Evolutionary conservation across 306 rosid genomes (phyloP), one percentile per base, ranked within the genome.

Genomic region (Medicago ruthenica): DNA sequence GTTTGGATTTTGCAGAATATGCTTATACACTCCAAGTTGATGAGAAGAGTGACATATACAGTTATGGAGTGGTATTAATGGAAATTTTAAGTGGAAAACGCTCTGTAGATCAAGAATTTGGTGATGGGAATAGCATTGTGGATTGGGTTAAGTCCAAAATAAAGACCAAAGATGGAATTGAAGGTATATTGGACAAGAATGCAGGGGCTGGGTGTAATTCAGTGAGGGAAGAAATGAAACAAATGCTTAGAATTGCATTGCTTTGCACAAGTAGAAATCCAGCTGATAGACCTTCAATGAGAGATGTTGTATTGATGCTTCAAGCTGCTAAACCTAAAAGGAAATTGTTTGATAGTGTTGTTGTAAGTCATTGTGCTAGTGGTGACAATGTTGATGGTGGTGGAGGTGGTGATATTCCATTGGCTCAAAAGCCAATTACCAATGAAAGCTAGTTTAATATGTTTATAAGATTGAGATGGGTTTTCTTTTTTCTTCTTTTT

Each of bases 41-140:
- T n/a, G 98, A 95, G 67, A 95, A 90, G 92, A 95, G 97, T 79
- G 97, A 92, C 11, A 95, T 92, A 0, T 95, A 92, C 65, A 95
- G 97, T 76, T 95, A 75, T 0, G 97, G 96, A 5, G 96, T 95
- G 11, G 92, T 95, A 64, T 50, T 92, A 15, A 85, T 92, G 92
- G 98, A 95, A 85, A 77, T 95, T n/a, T 55, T 95, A 54, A 87
- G 85, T 20, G 92, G 97, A 0, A 92, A 85, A 53, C 81, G 92
- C 22, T 92, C 95, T 0, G 97, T 95, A 9, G 87, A 88, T 10
- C 58, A 89, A 0, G 95, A 86, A 44, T 95, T 95, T 9, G 98
- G 98, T 0, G 97, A 95, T 10, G 98, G 96, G 0, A 95, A 95
- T 27, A 95, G 92, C 80, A 80, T 92, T 3, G 98, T 92, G 27